A percentile compares a stretch with the other conserved stretches of the same genome.
Evolutionary conservation across 2,329 filamentous ascomycete genomes (phyloP).

Genomic region (Didymella glomerata): DNA sequence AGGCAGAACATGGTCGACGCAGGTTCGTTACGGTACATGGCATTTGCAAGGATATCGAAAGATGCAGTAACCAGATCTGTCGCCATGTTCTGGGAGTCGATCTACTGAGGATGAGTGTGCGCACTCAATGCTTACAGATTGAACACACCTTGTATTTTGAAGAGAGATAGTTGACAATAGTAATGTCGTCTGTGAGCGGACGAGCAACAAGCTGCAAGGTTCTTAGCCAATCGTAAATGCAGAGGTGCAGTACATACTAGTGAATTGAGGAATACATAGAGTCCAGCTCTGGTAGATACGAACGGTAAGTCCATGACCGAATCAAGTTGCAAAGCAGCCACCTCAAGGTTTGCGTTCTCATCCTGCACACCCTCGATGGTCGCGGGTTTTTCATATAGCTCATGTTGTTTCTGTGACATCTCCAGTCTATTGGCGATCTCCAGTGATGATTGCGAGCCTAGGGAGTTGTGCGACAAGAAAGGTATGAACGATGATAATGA

Average conservation of each 20-base stretch:
- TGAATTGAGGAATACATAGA: conserved; percentile 87
- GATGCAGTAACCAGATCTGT: conserved; percentile 86
- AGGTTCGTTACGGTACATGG: conserved; percentile 75
- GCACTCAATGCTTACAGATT: conserved; percentile 17
- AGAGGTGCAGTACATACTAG: conserved; percentile 62
- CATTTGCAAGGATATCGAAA: conserved; percentile 89
- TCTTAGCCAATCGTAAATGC: conserved; percentile 41
- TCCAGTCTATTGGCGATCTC: conserved; percentile 54
- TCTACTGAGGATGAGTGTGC: conserved; percentile 59
- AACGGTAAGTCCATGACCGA: conserved; percentile 71
- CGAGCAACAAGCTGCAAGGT: conserved; percentile 75
- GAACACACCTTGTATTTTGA: conserved; percentile 79
- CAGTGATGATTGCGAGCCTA: conserved; percentile 60
- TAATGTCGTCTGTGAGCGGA: conserved; percentile 82
- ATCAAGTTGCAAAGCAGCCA: conserved; percentile 61
- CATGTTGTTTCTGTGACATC: conserved; percentile 52
- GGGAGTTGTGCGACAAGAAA: conserved; percentile 64
- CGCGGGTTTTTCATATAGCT: conserved; percentile 55
- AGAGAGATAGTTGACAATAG: conserved; percentile 80
- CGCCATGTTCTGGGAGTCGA: conserved; percentile 77
- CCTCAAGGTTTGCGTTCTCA: conserved; percentile 51
- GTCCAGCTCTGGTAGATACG: conserved; percentile 78
- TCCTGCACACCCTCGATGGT: conserved; percentile 54
- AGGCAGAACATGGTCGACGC: conserved; percentile 72
- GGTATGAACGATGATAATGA: conserved; percentile 46